Base-by-base conservation (phyloP, 106 monocot species). In the Acorus gramineus region DNA sequence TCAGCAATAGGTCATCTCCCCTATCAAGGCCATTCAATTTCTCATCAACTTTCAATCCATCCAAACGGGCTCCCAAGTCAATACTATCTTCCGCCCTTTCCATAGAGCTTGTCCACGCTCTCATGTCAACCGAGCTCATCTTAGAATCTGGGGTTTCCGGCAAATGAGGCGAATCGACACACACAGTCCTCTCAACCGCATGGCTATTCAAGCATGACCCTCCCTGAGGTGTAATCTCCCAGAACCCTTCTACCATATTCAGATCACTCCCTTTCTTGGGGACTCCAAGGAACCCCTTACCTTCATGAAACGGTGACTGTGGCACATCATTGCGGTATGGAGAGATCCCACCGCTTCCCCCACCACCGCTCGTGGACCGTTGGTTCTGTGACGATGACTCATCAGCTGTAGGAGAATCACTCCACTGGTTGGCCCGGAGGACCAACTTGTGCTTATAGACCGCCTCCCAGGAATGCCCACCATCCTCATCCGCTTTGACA, bases 381-480 rank as follows among this genome's bases (percentile, higher is more conserved):
- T 42, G 58, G 50, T 53, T 28, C 28, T 28, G 79, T 3, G 79
- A 73, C 12, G 81, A 84, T 53, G 84, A 91, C 5, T 68, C 77
- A 72, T 81, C 77, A 9, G 74, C 44, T 6, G 83, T 81, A 44
- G 51, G 80, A 9, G 92, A 92, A 80, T 82, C 78, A 56, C 83
- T 86, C 73, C 61, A 72, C 45, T 68, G 78, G 57, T 90, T 77
- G 4, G 84, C 8, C 47, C 56, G 67, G 43, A 64, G 73, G 46
- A 64, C 69, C 52, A 75, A 57, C 53, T 87, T 92, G 53, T 92
- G 79, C 69, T 73, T 87, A 60, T 77, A 76, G 6, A 92, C 79
- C 13, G 77, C 82, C 63, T 85, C 87, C 85, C 87, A 85, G 10
- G 87, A 75, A 42, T 78, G 62, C 85, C 78, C 57, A 65, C 11